Evolutionary conservation across 2,329 filamentous ascomycete species (phyloP).

Genomic region (Shiraia sp.): DNA sequence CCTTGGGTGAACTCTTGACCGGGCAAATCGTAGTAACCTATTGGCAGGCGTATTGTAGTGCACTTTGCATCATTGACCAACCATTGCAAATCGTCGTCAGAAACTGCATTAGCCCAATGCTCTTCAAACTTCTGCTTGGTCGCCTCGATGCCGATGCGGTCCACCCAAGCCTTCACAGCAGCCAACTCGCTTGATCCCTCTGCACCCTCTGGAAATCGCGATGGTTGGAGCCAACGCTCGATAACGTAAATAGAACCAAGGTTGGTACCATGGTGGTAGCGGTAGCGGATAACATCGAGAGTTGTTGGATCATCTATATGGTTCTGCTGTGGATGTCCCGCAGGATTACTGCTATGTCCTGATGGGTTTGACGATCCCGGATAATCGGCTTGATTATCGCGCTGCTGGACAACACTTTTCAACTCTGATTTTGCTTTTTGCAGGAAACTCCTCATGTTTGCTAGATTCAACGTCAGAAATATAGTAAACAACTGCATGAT

Average conservation of each 20-base stretch:
- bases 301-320: slow-evolving; percentile 45
- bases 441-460: slow-evolving; percentile 32
- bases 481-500: slow-evolving; percentile 4
- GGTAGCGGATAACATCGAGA: slow-evolving; percentile 56
- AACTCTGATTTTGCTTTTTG: slow-evolving; percentile 34
- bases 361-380: slow-evolving; percentile 2
- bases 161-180: slow-evolving; percentile 54
- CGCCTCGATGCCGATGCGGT: slow-evolving; percentile 52
- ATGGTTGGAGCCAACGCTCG: slow-evolving; percentile 60
- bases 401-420: slow-evolving; percentile 13
- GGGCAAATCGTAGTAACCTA: slow-evolving; percentile 61
- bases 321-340: slow-evolving; percentile 17
- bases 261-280: slow-evolving; percentile 64
- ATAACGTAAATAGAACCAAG: slow-evolving; percentile 64
- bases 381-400: slow-evolving; percentile 1
- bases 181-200: slow-evolving; percentile 56
- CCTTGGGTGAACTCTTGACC: slow-evolving; percentile 54
- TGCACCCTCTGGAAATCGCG: slow-evolving; percentile 52
- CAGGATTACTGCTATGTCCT: slow-evolving; percentile 1
- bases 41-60: slow-evolving; percentile 62
- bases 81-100: slow-evolving; percentile 58
- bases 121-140: slow-evolving; percentile 57
- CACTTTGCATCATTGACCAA: slow-evolving; percentile 57
- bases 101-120: slow-evolving; percentile 57
- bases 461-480: slow-evolving; percentile 10